Percentiles rank a stretch among this genome's conserved stretches.
Evolutionary conservation across 345 rosid genomes (phyloP).

Genomic region (Lepidium didymum): DNA sequence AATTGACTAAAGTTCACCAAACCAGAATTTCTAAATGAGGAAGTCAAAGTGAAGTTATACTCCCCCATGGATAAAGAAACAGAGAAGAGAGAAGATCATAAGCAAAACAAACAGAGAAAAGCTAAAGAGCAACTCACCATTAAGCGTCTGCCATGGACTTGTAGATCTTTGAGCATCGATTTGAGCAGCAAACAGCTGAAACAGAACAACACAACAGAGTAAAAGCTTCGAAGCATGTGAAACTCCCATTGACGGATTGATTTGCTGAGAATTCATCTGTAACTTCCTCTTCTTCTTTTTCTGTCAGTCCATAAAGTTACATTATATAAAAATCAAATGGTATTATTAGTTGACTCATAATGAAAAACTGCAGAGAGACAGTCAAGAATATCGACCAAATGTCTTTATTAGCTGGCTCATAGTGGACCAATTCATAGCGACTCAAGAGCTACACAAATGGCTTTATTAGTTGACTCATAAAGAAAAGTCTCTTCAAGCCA

Average conservation of each 20-base stretch:
- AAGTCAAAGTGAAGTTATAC: background rate
- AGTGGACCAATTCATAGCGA: no score
- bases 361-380: no score
- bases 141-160: constrained; percentile 42
- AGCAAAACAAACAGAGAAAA: no score
- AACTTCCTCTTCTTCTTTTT: background rate
- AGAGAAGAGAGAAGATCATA: no score
- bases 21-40: background rate
- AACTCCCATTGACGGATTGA: background rate
- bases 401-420: no score
- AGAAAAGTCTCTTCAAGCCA: background rate
- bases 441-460: background rate
- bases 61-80: background rate
- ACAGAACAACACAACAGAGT: constrained; percentile 11
- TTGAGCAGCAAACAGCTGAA: constrained; percentile 22
- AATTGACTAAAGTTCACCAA: background rate
- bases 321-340: background rate
- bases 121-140: constrained; percentile 29
- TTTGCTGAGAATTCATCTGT: background rate
- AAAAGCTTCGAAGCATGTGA: background rate
- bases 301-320: no score
- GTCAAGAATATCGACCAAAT: background rate
- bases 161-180: constrained; percentile 44
- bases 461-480: background rate
- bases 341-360: background rate